Conservation (phyloP, 768 basidiomycete genomes). For the Auriscalpium orientale region DNA sequence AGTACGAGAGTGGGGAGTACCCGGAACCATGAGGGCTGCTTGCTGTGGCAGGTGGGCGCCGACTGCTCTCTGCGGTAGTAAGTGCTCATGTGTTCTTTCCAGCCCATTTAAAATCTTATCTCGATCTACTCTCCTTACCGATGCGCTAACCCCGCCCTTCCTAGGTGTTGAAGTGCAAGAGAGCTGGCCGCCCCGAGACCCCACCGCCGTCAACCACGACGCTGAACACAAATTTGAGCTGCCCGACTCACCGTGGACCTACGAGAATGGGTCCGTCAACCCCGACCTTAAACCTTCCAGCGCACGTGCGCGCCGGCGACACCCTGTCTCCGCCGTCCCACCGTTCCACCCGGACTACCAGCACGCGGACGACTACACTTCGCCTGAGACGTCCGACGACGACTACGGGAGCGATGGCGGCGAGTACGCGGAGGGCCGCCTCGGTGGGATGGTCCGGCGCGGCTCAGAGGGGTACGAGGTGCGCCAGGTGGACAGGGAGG, state of each 20-base stretch:
- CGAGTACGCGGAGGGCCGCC: conserved; percentile 15
- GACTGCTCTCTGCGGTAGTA: neutral
- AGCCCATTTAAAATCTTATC: neutral
- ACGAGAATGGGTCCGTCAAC: conserved; percentile 69
- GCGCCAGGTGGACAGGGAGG: conserved; percentile 51
- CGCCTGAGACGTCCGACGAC: conserved; percentile 23
- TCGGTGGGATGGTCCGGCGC: conserved; percentile 28
- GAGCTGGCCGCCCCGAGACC: conserved; percentile 74
- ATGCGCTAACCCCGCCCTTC: neutral
- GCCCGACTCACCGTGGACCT: conserved; percentile 77
- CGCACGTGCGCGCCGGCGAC: conserved; percentile 21
- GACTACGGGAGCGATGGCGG: conserved; percentile 15
- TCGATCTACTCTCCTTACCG: neutral
- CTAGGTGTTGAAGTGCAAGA: conserved; percentile 7
- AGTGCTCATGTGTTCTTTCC: neutral
- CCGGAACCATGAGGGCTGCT: neutral
- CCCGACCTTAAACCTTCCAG: conserved; percentile 60
- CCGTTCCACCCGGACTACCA: conserved; percentile 74
- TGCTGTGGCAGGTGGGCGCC: conserved; percentile 1
- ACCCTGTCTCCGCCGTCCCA: conserved; percentile 44
- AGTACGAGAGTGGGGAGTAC: neutral
- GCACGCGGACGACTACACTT: conserved; percentile 19
- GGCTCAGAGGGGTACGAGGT: conserved; percentile 86
- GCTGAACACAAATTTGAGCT: conserved; percentile 36
- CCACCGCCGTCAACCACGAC: conserved; percentile 27